A percentile compares a stretch with the other conserved stretches of the same genome.
These are phyloP conservation scores for Quercus bicolor DNA, from an alignment of 306 rosid genomes.

Conservation along the genomic window DNA sequence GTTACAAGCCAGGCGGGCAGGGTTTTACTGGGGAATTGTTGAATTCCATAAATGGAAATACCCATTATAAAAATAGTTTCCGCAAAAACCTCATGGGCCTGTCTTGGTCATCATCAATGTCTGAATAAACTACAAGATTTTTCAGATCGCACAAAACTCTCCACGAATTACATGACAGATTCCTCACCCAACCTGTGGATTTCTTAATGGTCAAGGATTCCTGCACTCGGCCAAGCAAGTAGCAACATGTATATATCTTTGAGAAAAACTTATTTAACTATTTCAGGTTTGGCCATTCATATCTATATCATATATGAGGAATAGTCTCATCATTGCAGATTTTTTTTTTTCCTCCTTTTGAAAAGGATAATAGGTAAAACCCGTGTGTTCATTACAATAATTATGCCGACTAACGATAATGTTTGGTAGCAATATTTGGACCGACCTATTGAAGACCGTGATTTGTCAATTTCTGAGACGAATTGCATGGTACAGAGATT, in stretches of 20 bases:
- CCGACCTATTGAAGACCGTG: slow-evolving; percentile 5
- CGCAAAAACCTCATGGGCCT: slow-evolving; percentile 29
- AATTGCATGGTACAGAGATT: slow-evolving; percentile 4
- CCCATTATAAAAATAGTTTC: slow-evolving; percentile 28
- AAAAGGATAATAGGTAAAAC: background rate
- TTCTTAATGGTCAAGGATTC: slow-evolving; percentile 55
- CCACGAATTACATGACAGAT: slow-evolving; percentile 34
- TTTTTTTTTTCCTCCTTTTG: background rate
- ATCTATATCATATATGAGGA: slow-evolving; percentile 14
- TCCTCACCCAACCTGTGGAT: slow-evolving; percentile 26
- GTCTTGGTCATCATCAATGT: slow-evolving; percentile 31
- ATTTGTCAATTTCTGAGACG: slow-evolving; percentile 24
- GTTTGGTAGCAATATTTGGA: background rate
- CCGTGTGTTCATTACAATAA: background rate
- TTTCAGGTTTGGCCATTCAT: slow-evolving; percentile 40
- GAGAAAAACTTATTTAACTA: slow-evolving; percentile 16
- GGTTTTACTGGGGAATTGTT: slow-evolving; percentile 45
- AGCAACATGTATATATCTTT: slow-evolving; percentile 18
- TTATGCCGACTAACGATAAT: background rate
- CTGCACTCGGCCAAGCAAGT: slow-evolving; percentile 46
- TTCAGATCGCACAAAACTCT: slow-evolving; percentile 8
- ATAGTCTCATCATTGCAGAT: slow-evolving; percentile 16
- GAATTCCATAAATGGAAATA: slow-evolving; percentile 36
- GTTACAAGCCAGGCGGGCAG: slow-evolving; percentile 24
- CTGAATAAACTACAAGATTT: slow-evolving; percentile 22